Conservation (phyloP, 306 rosid genomes). For the Prunus fruticosa region DNA sequence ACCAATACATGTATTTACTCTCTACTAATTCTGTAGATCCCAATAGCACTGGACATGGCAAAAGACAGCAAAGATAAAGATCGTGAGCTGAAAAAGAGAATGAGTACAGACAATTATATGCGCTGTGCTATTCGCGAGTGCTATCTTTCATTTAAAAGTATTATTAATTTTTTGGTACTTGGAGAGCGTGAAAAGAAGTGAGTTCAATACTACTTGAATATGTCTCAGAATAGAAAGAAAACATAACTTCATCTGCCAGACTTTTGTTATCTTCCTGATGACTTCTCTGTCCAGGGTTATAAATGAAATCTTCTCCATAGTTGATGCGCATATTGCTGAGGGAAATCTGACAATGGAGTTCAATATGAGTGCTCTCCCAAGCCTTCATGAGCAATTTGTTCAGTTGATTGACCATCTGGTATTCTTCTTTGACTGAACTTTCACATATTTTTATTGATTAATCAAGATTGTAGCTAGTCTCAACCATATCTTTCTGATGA, state of each 20-base stretch:
- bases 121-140: slow-evolving; percentile 79
- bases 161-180: slow-evolving; percentile 60
- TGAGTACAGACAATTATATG: slow-evolving; percentile 70
- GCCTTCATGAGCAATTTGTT: slow-evolving; percentile 58
- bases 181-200: slow-evolving; percentile 74
- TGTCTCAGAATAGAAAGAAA: slow-evolving; percentile 12
- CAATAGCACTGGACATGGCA: slow-evolving; percentile 96
- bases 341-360: slow-evolving; percentile 37
- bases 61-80: slow-evolving; percentile 73
- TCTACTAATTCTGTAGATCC: slow-evolving; percentile 53
- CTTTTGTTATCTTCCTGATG: slow-evolving; percentile 19
- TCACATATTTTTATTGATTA: slow-evolving; percentile 13
- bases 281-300: slow-evolving; percentile 60
- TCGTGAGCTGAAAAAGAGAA: slow-evolving; percentile 71
- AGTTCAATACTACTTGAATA: slow-evolving; percentile 30
- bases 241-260: slow-evolving; percentile 10
- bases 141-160: slow-evolving; percentile 69
- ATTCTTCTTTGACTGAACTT: slow-evolving; percentile 29
- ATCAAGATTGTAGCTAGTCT: slow-evolving; percentile 1
- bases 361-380: slow-evolving; percentile 75
- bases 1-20: slow-evolving; percentile 1
- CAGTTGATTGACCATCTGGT: slow-evolving; percentile 68
- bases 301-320: slow-evolving; percentile 51
- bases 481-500: slow-evolving; percentile 20
- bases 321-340: slow-evolving; percentile 48